Percentiles rank a stretch among this genome's conserved stretches.
These are phyloP conservation scores for Hysterium pulicare DNA, from an alignment of 2,329 filamentous ascomycete genomes.

Conservation along the genomic window DNA sequence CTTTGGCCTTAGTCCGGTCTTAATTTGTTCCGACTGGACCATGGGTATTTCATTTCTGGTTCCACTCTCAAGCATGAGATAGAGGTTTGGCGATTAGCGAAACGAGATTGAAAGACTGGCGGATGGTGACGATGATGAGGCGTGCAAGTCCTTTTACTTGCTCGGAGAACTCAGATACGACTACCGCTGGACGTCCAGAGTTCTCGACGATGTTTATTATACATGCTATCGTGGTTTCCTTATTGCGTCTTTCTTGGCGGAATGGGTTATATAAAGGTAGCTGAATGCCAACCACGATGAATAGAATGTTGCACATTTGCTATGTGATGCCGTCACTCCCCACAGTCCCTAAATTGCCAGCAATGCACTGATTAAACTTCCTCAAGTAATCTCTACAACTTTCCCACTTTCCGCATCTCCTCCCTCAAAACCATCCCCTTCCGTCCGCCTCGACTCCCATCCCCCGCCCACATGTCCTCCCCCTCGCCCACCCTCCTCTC, in stretches of 20 bases:
- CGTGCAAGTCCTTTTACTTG: not conserved
- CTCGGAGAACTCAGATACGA: not conserved
- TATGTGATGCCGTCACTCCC: slow-evolving; percentile 2
- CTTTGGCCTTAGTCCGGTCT: slow-evolving; percentile 18
- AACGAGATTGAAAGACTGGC: not conserved
- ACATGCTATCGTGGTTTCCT: slow-evolving; percentile 1
- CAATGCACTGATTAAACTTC: no score
- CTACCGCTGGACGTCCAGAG: slow-evolving; percentile 1
- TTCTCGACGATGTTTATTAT: not conserved
- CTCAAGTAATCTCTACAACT: no score
- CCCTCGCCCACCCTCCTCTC: slow-evolving; percentile 31
- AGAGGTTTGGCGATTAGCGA: slow-evolving; percentile 11
- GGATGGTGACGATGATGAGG: not conserved
- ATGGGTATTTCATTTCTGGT: no score
- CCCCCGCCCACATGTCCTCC: slow-evolving; percentile 34
- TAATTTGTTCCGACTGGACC: slow-evolving; percentile 28
- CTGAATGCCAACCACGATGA: slow-evolving; percentile 5
- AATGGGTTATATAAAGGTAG: slow-evolving; percentile 1
- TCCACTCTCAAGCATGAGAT: no score
- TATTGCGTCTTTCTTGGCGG: not conserved
- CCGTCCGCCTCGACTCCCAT: slow-evolving; percentile 38
- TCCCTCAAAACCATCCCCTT: slow-evolving; percentile 39
- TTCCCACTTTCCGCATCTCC: slow-evolving; percentile 36
- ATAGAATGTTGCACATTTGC: not conserved
- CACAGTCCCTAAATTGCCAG: no score